Evolutionary conservation across 2,329 filamentous ascomycete species (phyloP).

Genomic region (Cladophialophora chaetospira): DNA sequence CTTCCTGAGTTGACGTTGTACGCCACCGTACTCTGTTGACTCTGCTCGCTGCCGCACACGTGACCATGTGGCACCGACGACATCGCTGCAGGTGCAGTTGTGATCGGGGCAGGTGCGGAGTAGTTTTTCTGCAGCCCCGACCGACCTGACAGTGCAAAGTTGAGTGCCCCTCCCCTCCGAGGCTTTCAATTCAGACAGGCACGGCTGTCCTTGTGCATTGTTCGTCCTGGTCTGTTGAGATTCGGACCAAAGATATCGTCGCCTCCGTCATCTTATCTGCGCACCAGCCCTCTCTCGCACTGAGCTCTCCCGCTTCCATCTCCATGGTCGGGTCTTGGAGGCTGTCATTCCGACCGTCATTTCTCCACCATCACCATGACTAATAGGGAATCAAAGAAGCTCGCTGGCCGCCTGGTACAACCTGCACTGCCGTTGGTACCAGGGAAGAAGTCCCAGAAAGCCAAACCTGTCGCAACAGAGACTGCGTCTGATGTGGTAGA

Average conservation of each 20-base stretch:
- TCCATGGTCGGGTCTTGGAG: conserved; percentile 19
- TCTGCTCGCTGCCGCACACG: too few relatives aligned
- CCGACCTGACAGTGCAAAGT: neutral
- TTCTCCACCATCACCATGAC: conserved; percentile 8
- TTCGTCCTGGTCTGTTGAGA: neutral
- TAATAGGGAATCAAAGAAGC: conserved; percentile 3
- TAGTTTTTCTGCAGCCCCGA: neutral
- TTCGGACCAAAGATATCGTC: conserved; percentile 1
- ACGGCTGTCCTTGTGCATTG: neutral
- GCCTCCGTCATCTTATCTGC: neutral
- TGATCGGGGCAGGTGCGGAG: neutral
- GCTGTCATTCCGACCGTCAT: conserved; percentile 9
- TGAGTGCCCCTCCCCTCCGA: conserved; percentile 14
- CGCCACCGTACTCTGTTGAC: too few relatives aligned
- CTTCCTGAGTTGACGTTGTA: too few relatives aligned
- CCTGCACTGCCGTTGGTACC: conserved; percentile 17
- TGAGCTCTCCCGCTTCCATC: conserved; percentile 2
- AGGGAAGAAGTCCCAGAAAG: conserved; percentile 5
- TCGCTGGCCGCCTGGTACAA: conserved; percentile 18
- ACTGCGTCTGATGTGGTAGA: conserved; percentile 2
- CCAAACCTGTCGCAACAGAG: conserved; percentile 6
- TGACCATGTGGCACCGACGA: too few relatives aligned
- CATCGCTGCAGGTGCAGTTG: too few relatives aligned
- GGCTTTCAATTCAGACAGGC: conserved; percentile 9
- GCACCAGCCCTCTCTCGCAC: neutral